Conservation (phyloP, 306 rosid genomes). For the Vicia villosa region DNA sequence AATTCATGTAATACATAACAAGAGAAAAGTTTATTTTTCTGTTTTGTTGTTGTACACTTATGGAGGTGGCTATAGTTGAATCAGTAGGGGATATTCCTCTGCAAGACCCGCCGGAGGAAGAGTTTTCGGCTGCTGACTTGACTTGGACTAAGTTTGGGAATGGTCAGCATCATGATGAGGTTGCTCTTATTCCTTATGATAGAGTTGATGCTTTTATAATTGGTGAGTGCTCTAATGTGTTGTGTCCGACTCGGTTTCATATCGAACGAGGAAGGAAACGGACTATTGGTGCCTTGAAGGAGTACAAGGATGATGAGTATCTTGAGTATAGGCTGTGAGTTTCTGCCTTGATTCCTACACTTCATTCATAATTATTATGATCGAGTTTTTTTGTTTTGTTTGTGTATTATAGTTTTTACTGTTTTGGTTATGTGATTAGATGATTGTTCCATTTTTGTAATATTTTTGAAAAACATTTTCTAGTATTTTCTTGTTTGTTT, state of each 20-base stretch:
- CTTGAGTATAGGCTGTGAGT: slow-evolving; percentile 91
- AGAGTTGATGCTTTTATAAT: slow-evolving; percentile 86
- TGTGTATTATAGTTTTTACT: background rate
- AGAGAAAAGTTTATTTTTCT: background rate
- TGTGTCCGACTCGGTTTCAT: slow-evolving; percentile 86
- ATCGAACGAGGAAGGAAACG: slow-evolving; percentile 83
- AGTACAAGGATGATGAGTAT: slow-evolving; percentile 86
- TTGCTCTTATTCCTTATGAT: slow-evolving; percentile 84
- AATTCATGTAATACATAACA: background rate
- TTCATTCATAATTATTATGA: slow-evolving; percentile 19
- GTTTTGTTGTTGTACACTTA: background rate
- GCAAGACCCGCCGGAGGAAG: slow-evolving; percentile 89
- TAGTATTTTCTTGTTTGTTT: too few relatives aligned
- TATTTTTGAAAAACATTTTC: background rate
- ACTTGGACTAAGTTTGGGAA: slow-evolving; percentile 86
- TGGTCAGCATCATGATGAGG: slow-evolving; percentile 76
- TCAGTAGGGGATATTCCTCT: slow-evolving; percentile 63
- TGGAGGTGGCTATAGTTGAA: slow-evolving; percentile 69
- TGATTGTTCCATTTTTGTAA: slow-evolving; percentile 13
- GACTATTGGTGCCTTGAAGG: slow-evolving; percentile 74
- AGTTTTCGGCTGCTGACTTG: slow-evolving; percentile 76
- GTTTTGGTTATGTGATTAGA: background rate
- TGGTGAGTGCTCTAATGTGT: slow-evolving; percentile 83
- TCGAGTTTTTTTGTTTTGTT: background rate
- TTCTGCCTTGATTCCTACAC: slow-evolving; percentile 16